phyloP scores from a whole-genome alignment of 495 filamentous ascomycete genomes.

The Penicilliopsis zonata region DNA sequence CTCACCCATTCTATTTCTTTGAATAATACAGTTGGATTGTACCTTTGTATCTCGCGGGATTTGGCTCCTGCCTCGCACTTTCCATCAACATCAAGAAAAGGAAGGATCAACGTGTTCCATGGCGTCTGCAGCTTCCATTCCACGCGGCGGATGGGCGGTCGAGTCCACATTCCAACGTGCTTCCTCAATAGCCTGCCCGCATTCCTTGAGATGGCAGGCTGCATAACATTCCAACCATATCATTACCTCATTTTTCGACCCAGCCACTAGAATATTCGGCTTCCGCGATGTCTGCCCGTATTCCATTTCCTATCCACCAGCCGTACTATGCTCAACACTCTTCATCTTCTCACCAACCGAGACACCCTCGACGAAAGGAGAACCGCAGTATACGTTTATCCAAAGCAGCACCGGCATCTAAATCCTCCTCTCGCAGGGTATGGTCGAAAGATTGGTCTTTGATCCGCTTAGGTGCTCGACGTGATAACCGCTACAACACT shows the following conservation, averaged over 20 bases:
- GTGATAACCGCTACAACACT: too few species aligned
- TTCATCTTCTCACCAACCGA: neutral
- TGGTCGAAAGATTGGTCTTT: neutral
- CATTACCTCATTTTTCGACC: slow-evolving; percentile 15
- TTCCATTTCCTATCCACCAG: neutral
- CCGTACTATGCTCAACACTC: neutral
- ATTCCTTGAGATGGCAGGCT: slow-evolving; percentile 20
- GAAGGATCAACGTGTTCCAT: neutral
- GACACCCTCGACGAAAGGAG: neutral
- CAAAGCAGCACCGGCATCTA: neutral
- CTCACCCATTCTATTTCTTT: too few species aligned
- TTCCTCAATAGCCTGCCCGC: slow-evolving; percentile 2
- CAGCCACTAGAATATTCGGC: slow-evolving; percentile 11
- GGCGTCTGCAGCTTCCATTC: slow-evolving; percentile 14
- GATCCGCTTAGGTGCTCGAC: neutral
- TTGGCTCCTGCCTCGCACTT: too few species aligned
- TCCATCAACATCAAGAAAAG: too few species aligned
- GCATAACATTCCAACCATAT: slow-evolving; percentile 25
- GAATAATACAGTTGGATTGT: too few species aligned
- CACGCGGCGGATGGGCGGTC: slow-evolving; percentile 10
- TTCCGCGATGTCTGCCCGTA: neutral
- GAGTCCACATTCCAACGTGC: slow-evolving; percentile 2
- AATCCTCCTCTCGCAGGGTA: neutral
- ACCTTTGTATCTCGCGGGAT: too few species aligned
- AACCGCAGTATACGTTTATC: neutral